These are phyloP conservation scores for Mortierella sp. DNA, from an alignment of 371 early-diverging fungal species.

Conservation along the genomic window DNA sequence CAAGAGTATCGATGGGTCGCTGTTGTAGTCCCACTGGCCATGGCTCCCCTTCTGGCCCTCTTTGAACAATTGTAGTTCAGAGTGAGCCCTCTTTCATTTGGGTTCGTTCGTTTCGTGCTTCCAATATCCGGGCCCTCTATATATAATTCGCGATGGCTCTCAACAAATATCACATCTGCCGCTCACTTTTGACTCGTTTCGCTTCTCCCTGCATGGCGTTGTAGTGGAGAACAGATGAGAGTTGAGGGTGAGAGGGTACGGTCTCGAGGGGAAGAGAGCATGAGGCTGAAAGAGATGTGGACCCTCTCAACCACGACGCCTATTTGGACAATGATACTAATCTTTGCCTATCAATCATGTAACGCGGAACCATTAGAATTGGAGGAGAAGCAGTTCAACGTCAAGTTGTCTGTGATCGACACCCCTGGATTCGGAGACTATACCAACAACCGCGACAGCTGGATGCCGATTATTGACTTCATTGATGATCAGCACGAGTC, in stretches of 20 bases:
- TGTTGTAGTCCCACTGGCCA: no score
- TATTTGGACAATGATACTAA: no score
- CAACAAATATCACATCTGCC: constrained; percentile 1
- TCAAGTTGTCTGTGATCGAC: constrained; percentile 91
- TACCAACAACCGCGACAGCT: constrained; percentile 90
- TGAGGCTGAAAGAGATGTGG: no score
- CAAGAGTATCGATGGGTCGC: no score
- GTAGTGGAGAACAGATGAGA: neutral
- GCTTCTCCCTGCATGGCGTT: neutral
- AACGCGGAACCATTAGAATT: constrained; percentile 80
- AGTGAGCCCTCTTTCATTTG: no score
- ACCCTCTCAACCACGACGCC: no score
- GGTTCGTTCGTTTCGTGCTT: no score
- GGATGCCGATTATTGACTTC: constrained; percentile 96
- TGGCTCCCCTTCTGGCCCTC: no score
- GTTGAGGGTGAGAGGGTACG: neutral
- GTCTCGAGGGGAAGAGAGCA: no score
- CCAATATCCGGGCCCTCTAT: no score
- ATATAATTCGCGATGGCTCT: constrained; percentile 5
- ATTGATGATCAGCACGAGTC: constrained; percentile 95
- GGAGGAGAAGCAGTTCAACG: constrained; percentile 96
- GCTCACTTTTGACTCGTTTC: neutral
- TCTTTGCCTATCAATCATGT: no score
- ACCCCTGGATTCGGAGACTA: constrained; percentile 94
- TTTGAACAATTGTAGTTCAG: no score